Conservation (phyloP, 148 eudicot species). For the Rhododendron vialii region DNA sequence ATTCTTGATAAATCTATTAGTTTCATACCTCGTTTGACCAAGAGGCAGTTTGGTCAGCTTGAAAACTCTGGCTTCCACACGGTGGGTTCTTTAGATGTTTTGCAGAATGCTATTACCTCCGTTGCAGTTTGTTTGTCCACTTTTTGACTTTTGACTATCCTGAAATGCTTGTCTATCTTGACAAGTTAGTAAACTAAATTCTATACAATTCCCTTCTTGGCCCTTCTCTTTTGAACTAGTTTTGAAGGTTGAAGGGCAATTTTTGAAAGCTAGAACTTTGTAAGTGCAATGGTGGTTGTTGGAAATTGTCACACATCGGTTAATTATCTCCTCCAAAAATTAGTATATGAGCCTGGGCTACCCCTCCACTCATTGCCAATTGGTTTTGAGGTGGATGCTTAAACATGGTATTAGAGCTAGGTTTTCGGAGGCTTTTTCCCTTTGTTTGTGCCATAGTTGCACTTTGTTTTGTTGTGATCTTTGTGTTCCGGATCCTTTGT, state of each 20-base stretch:
- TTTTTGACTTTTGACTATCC: neutral
- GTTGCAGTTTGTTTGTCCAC: neutral
- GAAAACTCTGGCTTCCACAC: constrained; percentile 76
- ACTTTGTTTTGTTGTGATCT: no score
- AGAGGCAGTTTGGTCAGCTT: constrained; percentile 53
- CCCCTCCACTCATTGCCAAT: no score
- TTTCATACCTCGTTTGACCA: constrained; percentile 57
- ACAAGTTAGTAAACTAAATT: neutral
- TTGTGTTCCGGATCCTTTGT: no score
- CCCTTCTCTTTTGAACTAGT: neutral
- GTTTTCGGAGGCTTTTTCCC: no score
- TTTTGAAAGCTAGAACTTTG: neutral
- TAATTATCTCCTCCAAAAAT: no score
- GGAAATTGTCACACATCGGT: no score
- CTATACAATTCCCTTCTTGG: neutral
- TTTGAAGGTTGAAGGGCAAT: neutral
- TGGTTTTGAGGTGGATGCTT: no score
- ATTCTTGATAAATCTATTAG: constrained; percentile 65
- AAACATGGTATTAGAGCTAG: no score
- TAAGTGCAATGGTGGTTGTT: neutral
- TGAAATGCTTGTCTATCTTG: neutral
- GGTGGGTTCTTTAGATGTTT: constrained; percentile 37
- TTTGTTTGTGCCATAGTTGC: no score
- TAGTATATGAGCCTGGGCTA: no score
- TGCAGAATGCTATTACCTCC: neutral